Base-by-base conservation (phyloP, 495 filamentous ascomycete genomes). In the Lophiotrema nucula region DNA sequence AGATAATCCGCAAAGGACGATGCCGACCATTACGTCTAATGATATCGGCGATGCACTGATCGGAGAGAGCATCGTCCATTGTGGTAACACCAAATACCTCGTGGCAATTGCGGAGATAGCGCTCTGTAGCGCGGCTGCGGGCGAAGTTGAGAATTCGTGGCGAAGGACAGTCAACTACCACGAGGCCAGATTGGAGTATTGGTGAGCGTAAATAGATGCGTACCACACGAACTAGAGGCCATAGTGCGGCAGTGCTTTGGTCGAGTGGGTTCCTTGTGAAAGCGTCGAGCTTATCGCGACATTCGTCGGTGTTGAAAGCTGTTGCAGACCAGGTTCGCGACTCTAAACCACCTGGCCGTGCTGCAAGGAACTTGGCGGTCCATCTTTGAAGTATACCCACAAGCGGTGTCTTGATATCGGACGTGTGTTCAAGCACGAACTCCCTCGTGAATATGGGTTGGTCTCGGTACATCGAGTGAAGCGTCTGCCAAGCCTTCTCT, bases 1-100 rank as follows among this genome's bases (percentile, higher is more conserved):
- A 62, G 5, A 62, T 44, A 25, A 62, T 62, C 2, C 47, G 53
- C 13, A 62, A 27, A n/a, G 59, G 59, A 12, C 59, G 59, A 51
- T 62, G 59, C 22, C 39, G 38, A 15, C 47, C 47, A 28, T 42
- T 56, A 4, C 58, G 53, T 21, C 21, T 16, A 21, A 62, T 41
- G 25, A 52, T 51, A 31, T 62, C 59, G n/a, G 18, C 19, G 1
- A 62, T 39, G 11, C 39, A 37, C 8, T 26, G 15, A 33, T 62
- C 59, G 6, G 39, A 25, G 3, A 47, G 26, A 41, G 53, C 59
- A 22, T 37, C 4, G 18, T 25, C 8, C n/a, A 56, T 51, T 10
- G 52, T 47, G 3, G 59, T 53, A 5, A 62, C 53, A 5, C 39
- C 59, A 38, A 57, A 57, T 12, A 62, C 45, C 25, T 62, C 53